Evolutionary conservation across 108 stramenopile species (phyloP), one percentile per base, ranked within the genome.

Genomic region (Cyclotella choctawhatcheeana): DNA sequence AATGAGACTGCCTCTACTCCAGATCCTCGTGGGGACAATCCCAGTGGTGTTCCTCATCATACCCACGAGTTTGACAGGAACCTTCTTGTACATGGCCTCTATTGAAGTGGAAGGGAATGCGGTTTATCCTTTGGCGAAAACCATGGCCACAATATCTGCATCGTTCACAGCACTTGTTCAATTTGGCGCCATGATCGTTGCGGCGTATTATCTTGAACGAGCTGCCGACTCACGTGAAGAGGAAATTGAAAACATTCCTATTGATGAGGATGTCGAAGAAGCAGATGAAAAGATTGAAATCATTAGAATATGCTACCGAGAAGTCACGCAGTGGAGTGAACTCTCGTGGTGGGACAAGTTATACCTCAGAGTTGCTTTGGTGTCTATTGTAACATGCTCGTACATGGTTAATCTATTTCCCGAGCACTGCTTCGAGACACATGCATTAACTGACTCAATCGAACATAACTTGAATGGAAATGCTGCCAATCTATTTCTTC

Each of bases 1-100:
- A 40, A 78, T 89, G 81, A 53, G 73, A 12, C 70, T 89, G 24
- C 40, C 69, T n/a, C 58, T 89, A 4, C 40, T 65, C n/a, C 86
- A 81, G 37, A 86, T 87, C 52, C 68, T 89, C 33, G 2, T 89
- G n/a, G 89, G 89, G 12, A 87, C 89, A 10, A 43, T 75, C 29
- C 89, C 89, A 44, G 71, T 86, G 1, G 48, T 85, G 31, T 62
- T 86, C 13, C 80, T 89, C 18, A 85, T 87, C 29, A 52, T 85
- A 1, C 89, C 89, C 34, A 85, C 84, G 3, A 64, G 84, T 54
- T 30, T 87, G 14, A 79, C 83, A n/a, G 89, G 89, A 22, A 43
- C 86, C 24, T 79, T 89, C 25, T 40, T 80, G 14, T 85, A 76
- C 64, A 85, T 84, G 86, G 70, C 83, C 3, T 71, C 56, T 7